Conservation (phyloP, 148 eudicot species). For the Gaultheria prostrata region DNA sequence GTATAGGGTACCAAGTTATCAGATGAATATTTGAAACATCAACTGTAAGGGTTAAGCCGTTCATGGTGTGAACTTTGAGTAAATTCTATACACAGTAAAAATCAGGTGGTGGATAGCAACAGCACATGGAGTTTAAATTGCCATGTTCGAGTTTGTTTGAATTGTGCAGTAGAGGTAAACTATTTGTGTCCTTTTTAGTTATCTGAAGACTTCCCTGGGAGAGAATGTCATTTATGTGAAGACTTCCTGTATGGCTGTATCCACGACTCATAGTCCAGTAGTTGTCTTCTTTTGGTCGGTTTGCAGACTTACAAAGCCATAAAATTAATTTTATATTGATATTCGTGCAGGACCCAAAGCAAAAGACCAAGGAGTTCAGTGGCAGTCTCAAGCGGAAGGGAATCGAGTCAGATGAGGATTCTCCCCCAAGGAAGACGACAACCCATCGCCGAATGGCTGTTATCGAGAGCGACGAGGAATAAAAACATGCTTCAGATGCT, state of each 20-base stretch:
- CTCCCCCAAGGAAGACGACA: constrained; percentile 68
- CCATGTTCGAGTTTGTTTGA: background rate
- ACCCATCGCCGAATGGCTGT: constrained; percentile 78
- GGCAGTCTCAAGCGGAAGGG: constrained; percentile 72
- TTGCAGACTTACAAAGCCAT: background rate
- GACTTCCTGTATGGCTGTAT: background rate
- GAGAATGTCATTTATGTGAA: background rate
- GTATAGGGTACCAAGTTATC: background rate
- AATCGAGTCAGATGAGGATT: constrained; percentile 88
- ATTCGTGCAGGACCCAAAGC: constrained; percentile 60
- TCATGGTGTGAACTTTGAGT: background rate
- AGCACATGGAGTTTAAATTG: background rate
- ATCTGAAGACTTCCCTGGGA: constrained; percentile 4
- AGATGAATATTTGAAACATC: background rate
- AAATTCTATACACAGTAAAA: background rate
- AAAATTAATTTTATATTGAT: background rate
- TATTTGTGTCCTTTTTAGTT: background rate
- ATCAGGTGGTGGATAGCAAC: background rate
- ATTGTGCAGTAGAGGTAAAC: background rate
- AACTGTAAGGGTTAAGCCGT: background rate
- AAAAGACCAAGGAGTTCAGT: constrained; percentile 47
- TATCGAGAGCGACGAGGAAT: constrained; percentile 84
- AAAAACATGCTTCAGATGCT: constrained; percentile 17
- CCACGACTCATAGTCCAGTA: background rate
- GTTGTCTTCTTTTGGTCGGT: background rate